Percentiles rank a stretch among this genome's conserved stretches.
These are phyloP conservation scores for Coniella vitis DNA, from an alignment of 2,329 filamentous ascomycete species.

Conservation along the genomic window DNA sequence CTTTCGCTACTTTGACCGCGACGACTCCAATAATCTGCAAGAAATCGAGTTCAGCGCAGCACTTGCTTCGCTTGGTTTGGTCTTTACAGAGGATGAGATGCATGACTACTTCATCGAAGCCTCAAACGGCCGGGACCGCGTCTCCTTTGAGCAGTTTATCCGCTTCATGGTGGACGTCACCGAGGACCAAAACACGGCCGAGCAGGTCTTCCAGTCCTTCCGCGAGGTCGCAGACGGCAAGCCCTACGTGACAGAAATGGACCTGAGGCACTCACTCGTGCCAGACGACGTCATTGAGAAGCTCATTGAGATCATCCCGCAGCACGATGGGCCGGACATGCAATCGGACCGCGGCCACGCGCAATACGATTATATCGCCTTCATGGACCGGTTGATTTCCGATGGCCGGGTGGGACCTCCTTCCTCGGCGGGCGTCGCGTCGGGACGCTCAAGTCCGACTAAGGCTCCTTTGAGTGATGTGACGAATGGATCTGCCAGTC, in stretches of 20 bases:
- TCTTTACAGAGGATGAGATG: conserved; percentile 98
- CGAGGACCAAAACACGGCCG: conserved; percentile 96
- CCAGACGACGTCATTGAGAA: conserved; percentile 97
- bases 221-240: conserved; percentile 96
- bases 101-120: conserved; percentile 88
- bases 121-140: conserved; percentile 69
- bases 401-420: conserved; percentile 23
- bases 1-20: conserved; percentile 95
- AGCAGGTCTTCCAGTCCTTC: conserved; percentile 98
- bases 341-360: conserved; percentile 75
- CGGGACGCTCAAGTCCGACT: conserved; percentile 15
- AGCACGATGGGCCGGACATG: conserved; percentile 77
- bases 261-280: conserved; percentile 87
- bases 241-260: conserved; percentile 96
- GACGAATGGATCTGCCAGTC: conserved; percentile 24
- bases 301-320: conserved; percentile 78
- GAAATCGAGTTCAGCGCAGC: conserved; percentile 96
- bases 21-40: conserved; percentile 80
- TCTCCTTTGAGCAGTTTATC: conserved; percentile 98
- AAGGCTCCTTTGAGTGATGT: conserved; percentile 19
- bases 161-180: conserved; percentile 99
- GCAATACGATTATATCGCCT: conserved; percentile 94
- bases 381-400: conserved; percentile 82
- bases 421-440: conserved; percentile 8
- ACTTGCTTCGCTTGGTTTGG: conserved; percentile 85